A percentile compares a stretch with the other conserved stretches of the same genome.
phyloP scores from a whole-genome alignment of 2,329 filamentous ascomycete species.

The Plectosphaerella cucumerina region DNA sequence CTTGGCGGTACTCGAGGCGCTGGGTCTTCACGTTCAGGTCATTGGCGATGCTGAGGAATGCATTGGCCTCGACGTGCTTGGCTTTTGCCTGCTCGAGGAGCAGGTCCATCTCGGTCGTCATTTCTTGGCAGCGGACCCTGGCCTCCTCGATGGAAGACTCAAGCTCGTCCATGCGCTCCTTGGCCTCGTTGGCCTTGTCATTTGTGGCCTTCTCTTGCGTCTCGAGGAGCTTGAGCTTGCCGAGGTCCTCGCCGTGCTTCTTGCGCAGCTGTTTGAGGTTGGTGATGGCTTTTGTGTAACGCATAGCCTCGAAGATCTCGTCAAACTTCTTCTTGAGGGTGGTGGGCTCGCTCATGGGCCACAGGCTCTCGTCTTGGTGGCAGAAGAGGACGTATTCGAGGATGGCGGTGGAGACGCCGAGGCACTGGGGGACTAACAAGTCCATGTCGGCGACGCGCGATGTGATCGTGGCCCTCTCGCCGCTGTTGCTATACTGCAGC shows the following conservation, averaged over 20 bases:
- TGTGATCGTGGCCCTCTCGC: slow-evolving; percentile 75
- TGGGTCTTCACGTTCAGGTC: slow-evolving; percentile 73
- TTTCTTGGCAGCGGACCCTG: slow-evolving; percentile 51
- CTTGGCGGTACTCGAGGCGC: slow-evolving; percentile 65
- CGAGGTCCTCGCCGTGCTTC: slow-evolving; percentile 72
- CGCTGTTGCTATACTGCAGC: slow-evolving; percentile 70
- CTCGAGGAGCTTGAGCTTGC: slow-evolving; percentile 69
- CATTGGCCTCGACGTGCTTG: slow-evolving; percentile 68
- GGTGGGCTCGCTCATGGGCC: slow-evolving; percentile 88
- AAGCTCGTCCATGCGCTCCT: slow-evolving; percentile 62
- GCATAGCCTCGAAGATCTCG: slow-evolving; percentile 94
- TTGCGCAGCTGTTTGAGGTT: slow-evolving; percentile 88
- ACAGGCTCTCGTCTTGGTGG: slow-evolving; percentile 95
- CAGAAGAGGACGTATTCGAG: slow-evolving; percentile 97
- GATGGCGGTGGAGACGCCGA: slow-evolving; percentile 87
- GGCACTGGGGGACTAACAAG: slow-evolving; percentile 74
- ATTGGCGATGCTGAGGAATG: slow-evolving; percentile 70
- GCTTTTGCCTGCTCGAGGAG: slow-evolving; percentile 55
- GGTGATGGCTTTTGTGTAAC: slow-evolving; percentile 96
- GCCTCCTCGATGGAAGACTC: slow-evolving; percentile 61
- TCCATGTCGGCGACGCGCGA: slow-evolving; percentile 79
- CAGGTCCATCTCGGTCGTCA: slow-evolving; percentile 58
- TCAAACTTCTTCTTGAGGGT: slow-evolving; percentile 92
- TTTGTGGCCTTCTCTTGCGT: slow-evolving; percentile 78
- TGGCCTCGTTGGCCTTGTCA: slow-evolving; percentile 70